Conservation (phyloP, 1,139 yeast genomes). For the Suhomyces bokatorum region DNA sequence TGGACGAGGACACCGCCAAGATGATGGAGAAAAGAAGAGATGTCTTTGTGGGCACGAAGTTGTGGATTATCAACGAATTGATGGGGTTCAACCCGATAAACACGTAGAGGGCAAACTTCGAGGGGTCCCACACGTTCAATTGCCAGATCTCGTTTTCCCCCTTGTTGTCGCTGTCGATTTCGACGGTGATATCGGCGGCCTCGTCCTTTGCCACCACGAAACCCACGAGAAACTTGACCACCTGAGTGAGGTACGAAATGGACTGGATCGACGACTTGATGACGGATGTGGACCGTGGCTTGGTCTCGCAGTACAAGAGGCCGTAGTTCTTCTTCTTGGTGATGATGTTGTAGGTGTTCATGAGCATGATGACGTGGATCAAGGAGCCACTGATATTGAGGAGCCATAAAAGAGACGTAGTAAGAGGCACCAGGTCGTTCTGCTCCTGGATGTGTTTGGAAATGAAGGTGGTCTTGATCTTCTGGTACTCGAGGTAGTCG, state of each 20-base stretch:
- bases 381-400: constrained; percentile 19
- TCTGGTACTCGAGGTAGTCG: constrained; percentile 35
- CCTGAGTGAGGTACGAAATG: constrained; percentile 9
- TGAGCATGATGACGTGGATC: constrained; percentile 23
- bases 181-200: constrained; percentile 7
- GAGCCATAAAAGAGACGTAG: constrained; percentile 22
- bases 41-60: constrained; percentile 27
- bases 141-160: constrained; percentile 47
- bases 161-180: constrained; percentile 18
- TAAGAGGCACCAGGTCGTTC: constrained; percentile 11
- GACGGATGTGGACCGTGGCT: constrained; percentile 43
- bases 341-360: constrained; percentile 35
- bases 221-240: constrained; percentile 1
- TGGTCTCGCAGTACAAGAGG: constrained; percentile 34
- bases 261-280: constrained; percentile 22
- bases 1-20: constrained; percentile 35
- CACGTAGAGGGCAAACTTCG: constrained; percentile 23
- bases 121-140: constrained; percentile 41
- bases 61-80: constrained; percentile 40
- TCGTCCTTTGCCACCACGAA: constrained; percentile 7
- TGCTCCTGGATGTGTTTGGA: constrained; percentile 7
- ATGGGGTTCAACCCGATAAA: constrained; percentile 61
- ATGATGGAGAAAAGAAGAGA: constrained; percentile 23
- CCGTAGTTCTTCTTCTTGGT: constrained; percentile 40
- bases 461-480: constrained; percentile 24